Evolutionary conservation across 805 yeast genomes (phyloP).

Genomic region (Tetrapisispora iriomotensis): DNA sequence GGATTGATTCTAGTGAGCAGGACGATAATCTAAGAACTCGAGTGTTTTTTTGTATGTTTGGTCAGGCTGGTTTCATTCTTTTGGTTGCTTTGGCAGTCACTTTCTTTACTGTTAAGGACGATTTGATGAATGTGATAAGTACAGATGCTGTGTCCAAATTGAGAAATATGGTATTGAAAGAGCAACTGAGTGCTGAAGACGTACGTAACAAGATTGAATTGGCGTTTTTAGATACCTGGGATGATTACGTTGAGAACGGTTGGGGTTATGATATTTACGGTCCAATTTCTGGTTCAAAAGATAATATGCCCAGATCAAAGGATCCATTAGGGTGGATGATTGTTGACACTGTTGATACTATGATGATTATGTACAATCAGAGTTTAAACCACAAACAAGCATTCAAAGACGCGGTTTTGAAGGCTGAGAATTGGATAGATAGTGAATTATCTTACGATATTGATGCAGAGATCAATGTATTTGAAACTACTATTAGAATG

Average conservation of each 20-base stretch:
- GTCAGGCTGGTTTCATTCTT: neutral
- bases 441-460: constrained; percentile 60
- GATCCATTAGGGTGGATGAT: constrained; percentile 86
- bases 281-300: constrained; percentile 53
- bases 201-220: constrained; percentile 41
- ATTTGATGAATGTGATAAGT: neutral
- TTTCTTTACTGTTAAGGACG: neutral
- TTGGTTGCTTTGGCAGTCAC: neutral
- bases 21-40: neutral
- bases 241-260: constrained; percentile 59
- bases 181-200: constrained; percentile 2
- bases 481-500: constrained; percentile 93
- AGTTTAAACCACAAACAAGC: constrained; percentile 12
- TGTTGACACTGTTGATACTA: constrained; percentile 77
- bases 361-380: constrained; percentile 60
- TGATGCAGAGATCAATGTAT: constrained; percentile 68
- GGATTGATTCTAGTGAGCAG: too few relatives aligned
- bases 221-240: constrained; percentile 73
- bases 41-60: neutral
- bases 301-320: constrained; percentile 59
- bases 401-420: constrained; percentile 45
- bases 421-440: constrained; percentile 67
- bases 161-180: constrained; percentile 38
- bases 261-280: constrained; percentile 78
- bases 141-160: constrained; percentile 2